Evolutionary conservation across 805 yeast genomes (phyloP).

Genomic region (Blastobotrys peoriensis): DNA sequence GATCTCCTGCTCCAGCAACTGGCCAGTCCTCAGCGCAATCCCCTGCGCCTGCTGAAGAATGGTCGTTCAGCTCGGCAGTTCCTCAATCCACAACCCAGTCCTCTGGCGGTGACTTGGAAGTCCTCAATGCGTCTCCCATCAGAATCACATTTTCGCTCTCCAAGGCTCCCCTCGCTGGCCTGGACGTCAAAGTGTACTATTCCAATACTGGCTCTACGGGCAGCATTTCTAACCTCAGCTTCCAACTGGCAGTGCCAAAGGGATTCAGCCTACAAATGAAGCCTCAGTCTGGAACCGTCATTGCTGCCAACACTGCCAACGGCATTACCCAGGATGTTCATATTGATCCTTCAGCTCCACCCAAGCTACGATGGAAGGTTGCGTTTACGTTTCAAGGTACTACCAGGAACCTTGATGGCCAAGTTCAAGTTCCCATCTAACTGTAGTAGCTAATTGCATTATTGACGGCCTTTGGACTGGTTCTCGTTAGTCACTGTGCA

Average conservation of each 20-base stretch:
- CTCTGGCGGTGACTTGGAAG: conserved; percentile 22
- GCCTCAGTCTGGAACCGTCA: conserved; percentile 52
- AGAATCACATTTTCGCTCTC: conserved; percentile 43
- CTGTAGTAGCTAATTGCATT: no score
- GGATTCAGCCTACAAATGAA: conserved; percentile 49
- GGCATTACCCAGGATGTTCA: conserved; percentile 50
- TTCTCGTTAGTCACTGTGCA: no score
- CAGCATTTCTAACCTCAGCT: conserved; percentile 46
- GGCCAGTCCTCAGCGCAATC: conserved; percentile 14
- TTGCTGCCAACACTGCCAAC: conserved; percentile 43
- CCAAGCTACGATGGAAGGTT: conserved; percentile 74
- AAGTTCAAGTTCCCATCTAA: conserved; percentile 31
- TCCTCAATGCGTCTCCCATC: conserved; percentile 38
- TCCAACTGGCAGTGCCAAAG: conserved; percentile 68
- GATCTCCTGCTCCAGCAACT: conserved; percentile 15
- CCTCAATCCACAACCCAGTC: conserved; percentile 12
- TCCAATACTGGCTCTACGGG: conserved; percentile 39
- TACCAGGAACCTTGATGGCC: conserved; percentile 52
- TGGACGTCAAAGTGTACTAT: conserved; percentile 44
- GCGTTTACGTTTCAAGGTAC: conserved; percentile 47
- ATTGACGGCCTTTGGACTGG: no score
- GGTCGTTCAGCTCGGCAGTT: conserved; percentile 12
- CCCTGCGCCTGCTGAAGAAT: conserved; percentile 8
- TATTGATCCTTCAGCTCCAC: conserved; percentile 25
- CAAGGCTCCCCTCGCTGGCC: conserved; percentile 33